Conservation (phyloP, 495 filamentous ascomycete genomes). For the Aspergillus carlsbadensis region DNA sequence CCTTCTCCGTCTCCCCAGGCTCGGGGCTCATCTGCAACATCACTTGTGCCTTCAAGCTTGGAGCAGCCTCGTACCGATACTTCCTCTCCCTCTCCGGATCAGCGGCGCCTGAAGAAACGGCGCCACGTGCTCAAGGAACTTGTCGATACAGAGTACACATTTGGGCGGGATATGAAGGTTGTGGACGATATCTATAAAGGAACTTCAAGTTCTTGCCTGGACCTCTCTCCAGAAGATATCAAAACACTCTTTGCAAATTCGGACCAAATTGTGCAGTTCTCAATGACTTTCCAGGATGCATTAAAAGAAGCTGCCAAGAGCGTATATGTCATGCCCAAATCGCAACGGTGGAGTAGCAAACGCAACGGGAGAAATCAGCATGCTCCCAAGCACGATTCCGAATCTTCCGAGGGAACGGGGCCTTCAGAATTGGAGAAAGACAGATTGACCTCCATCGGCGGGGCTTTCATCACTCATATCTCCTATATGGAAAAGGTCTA, state of each 20-base stretch:
- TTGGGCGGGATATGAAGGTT: slow-evolving; percentile 90
- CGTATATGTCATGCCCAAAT: slow-evolving; percentile 66
- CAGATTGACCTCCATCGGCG: slow-evolving; percentile 70
- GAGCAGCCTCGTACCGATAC: slow-evolving; percentile 24
- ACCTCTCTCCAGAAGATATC: slow-evolving; percentile 78
- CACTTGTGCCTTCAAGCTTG: slow-evolving; percentile 34
- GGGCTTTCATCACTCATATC: slow-evolving; percentile 72
- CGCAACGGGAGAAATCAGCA: slow-evolving; percentile 47
- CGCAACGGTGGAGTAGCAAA: slow-evolving; percentile 56
- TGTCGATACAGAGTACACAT: slow-evolving; percentile 85
- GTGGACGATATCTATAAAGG: slow-evolving; percentile 95
- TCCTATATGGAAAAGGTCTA: slow-evolving; percentile 81
- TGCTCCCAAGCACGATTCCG: slow-evolving; percentile 32
- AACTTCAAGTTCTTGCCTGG: slow-evolving; percentile 78
- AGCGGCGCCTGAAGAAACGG: slow-evolving; percentile 61
- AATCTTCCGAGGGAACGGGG: slow-evolving; percentile 36
- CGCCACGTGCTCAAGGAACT: slow-evolving; percentile 84
- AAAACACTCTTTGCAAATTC: slow-evolving; percentile 89
- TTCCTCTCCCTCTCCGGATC: slow-evolving; percentile 53
- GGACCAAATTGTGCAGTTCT: slow-evolving; percentile 81
- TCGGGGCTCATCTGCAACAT: slow-evolving; percentile 41
- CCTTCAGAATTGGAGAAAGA: slow-evolving; percentile 68
- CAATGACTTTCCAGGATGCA: slow-evolving; percentile 69
- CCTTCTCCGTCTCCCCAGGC: slow-evolving; percentile 37
- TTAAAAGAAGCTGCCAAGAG: slow-evolving; percentile 73